These are phyloP conservation scores for Kluyveromyces starmeri DNA, from an alignment of 805 yeast genomes.

Conservation along the genomic window DNA sequence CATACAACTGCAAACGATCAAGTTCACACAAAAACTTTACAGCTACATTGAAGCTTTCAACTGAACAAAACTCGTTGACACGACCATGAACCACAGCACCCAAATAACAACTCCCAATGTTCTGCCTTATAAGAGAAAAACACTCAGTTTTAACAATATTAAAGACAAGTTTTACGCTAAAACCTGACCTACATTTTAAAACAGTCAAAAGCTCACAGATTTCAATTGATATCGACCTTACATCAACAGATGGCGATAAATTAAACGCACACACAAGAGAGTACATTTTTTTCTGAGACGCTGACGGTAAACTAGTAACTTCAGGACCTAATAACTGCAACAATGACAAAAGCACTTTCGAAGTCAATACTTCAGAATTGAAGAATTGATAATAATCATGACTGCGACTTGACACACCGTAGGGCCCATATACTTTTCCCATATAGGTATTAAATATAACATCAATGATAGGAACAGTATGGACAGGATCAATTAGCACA, in stretches of 20 bases:
- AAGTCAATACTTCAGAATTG: constrained; percentile 37
- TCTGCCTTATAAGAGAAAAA: background rate
- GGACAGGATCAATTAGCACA: constrained; percentile 35
- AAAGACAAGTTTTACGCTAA: constrained; percentile 25
- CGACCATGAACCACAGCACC: background rate
- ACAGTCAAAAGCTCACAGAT: constrained; percentile 22
- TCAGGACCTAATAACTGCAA: constrained; percentile 54
- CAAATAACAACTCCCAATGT: background rate
- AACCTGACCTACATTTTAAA: constrained; percentile 18
- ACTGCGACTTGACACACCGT: constrained; percentile 35
- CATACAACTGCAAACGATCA: background rate
- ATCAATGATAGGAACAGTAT: constrained; percentile 37
- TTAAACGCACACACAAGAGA: constrained; percentile 31
- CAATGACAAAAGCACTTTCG: constrained; percentile 36
- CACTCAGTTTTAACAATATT: constrained; percentile 16
- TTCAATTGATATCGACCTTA: constrained; percentile 16
- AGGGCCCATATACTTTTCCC: constrained; percentile 43
- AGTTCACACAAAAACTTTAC: background rate
- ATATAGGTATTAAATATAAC: constrained; percentile 33
- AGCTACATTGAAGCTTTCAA: background rate
- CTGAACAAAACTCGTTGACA: background rate
- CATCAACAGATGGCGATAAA: constrained; percentile 28
- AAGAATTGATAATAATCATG: constrained; percentile 41
- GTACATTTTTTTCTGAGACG: constrained; percentile 27
- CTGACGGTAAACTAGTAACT: constrained; percentile 27